phyloP scores from a whole-genome alignment of 2,329 filamentous ascomycete species.

The Venturia carpophila region DNA sequence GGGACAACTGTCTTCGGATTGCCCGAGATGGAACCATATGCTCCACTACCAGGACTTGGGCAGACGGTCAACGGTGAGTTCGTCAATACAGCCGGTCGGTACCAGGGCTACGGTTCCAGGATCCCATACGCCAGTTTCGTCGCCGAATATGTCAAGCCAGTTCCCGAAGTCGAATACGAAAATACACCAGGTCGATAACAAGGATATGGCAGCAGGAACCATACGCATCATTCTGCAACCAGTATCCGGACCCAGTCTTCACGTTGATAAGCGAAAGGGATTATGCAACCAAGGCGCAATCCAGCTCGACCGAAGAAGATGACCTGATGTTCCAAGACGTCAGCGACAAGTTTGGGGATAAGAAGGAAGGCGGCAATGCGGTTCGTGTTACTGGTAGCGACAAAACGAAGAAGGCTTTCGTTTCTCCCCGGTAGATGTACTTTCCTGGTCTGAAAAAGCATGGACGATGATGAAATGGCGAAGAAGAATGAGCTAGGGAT shows the following conservation, averaged over 20 bases:
- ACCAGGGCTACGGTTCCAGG: not conserved
- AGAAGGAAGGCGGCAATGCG: not conserved
- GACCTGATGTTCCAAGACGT: not conserved
- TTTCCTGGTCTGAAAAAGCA: not conserved
- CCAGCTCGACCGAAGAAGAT: not conserved
- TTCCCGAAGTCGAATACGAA: not conserved
- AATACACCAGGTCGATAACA: not conserved
- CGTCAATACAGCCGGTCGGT: not conserved
- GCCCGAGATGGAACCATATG: not conserved
- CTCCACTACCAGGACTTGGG: not conserved
- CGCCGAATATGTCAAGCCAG: not conserved
- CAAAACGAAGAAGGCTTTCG: not conserved
- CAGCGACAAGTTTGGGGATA: not conserved
- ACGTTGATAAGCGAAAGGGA: not conserved
- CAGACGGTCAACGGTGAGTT: not conserved
- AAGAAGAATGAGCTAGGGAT: not conserved
- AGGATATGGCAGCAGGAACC: not conserved
- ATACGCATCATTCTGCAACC: not conserved
- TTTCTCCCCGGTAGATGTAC: not conserved
- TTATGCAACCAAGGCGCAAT: not conserved
- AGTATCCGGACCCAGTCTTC: not conserved
- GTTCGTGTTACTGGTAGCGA: not conserved
- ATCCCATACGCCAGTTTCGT: not conserved
- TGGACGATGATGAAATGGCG: not conserved
- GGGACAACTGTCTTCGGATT: not conserved